These are phyloP conservation scores for Bipolaris bicolor DNA, from an alignment of 2,329 filamentous ascomycete species.

Conservation along the genomic window DNA sequence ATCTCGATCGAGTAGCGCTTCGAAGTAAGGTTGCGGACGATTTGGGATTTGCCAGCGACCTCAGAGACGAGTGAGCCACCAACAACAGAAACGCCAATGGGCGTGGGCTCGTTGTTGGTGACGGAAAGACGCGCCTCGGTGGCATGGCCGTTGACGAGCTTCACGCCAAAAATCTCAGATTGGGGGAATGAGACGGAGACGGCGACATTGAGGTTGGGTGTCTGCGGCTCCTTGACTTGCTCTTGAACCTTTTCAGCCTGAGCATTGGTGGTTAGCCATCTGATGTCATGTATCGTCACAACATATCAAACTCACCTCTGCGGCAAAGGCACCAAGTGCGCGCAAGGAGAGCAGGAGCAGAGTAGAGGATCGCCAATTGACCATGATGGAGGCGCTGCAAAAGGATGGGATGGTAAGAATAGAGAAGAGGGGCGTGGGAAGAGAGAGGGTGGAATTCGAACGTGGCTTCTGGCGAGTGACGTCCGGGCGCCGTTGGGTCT, in stretches of 20 bases:
- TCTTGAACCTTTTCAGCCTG: slow-evolving; percentile 45
- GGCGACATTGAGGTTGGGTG: slow-evolving; percentile 62
- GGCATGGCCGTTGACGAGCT: slow-evolving; percentile 89
- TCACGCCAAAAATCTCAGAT: slow-evolving; percentile 87
- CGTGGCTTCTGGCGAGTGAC: slow-evolving; percentile 40
- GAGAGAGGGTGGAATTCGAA: slow-evolving; percentile 32
- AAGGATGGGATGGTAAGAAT: slow-evolving; percentile 19
- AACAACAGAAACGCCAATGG: slow-evolving; percentile 77
- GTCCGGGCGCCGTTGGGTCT: slow-evolving; percentile 28
- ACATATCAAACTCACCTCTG: slow-evolving; percentile 60
- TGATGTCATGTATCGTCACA: slow-evolving; percentile 45
- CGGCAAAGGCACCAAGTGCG: slow-evolving; percentile 68
- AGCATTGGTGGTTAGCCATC: slow-evolving; percentile 28
- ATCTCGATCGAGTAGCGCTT: slow-evolving; percentile 76
- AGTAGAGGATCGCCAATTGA: slow-evolving; percentile 73
- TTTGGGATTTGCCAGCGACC: slow-evolving; percentile 59
- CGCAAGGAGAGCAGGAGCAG: slow-evolving; percentile 74
- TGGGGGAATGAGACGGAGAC: slow-evolving; percentile 66
- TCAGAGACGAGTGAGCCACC: slow-evolving; percentile 74
- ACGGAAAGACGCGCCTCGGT: slow-evolving; percentile 84
- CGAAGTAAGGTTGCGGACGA: slow-evolving; percentile 85
- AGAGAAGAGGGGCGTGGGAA: slow-evolving; percentile 13
- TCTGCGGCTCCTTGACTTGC: slow-evolving; percentile 69
- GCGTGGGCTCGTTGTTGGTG: slow-evolving; percentile 78
- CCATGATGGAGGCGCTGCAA: slow-evolving; percentile 61